Percentiles rank a stretch among this genome's conserved stretches.
Conservation (phyloP, 495 filamentous ascomycete genomes). For the Amphirosellinia nigrospora region DNA sequence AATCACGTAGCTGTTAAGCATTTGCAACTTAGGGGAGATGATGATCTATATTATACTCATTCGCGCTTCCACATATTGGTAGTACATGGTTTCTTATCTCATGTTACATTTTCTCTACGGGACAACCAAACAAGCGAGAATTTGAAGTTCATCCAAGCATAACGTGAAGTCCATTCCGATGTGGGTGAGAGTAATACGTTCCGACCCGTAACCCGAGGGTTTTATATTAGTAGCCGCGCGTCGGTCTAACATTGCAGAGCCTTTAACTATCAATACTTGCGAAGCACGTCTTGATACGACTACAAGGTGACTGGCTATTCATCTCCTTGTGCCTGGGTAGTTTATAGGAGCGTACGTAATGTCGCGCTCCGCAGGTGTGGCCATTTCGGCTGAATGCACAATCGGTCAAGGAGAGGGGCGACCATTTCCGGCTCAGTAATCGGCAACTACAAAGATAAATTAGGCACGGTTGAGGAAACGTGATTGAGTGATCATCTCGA, state of each 20-base stretch:
- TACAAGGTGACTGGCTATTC: background rate
- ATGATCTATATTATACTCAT: slow-evolving; percentile 11
- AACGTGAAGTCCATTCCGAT: background rate
- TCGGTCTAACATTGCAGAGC: background rate
- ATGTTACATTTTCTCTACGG: background rate
- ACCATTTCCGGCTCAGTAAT: background rate
- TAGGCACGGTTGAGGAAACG: background rate
- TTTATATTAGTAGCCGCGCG: background rate
- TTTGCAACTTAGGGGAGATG: background rate
- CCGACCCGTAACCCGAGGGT: background rate
- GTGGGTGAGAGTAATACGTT: background rate
- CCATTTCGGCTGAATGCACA: slow-evolving; percentile 17
- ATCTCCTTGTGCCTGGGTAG: background rate
- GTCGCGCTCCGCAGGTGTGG: background rate
- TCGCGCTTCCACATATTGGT: background rate
- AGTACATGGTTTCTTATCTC: background rate
- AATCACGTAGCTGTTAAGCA: background rate
- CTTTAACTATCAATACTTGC: background rate
- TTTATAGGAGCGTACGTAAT: slow-evolving; percentile 1
- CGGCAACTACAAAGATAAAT: background rate
- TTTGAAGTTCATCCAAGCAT: background rate
- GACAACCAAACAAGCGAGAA: background rate
- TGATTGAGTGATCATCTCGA: background rate
- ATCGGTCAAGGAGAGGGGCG: slow-evolving; percentile 7
- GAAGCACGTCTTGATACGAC: background rate